Conservation (phyloP, 1,284 basidiomycete species). For the Ceratobasidium sp. region DNA sequence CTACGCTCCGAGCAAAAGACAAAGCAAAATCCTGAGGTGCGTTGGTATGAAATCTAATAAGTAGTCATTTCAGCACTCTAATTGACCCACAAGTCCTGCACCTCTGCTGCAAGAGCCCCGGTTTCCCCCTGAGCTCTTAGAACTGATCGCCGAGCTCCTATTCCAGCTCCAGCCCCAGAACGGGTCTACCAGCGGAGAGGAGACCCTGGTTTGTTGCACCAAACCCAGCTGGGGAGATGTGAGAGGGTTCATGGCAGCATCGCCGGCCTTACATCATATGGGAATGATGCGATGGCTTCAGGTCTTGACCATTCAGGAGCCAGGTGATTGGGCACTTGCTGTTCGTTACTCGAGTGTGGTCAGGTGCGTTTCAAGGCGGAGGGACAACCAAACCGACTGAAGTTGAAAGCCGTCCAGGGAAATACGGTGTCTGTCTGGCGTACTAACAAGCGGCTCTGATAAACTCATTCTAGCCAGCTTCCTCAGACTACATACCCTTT, state of each 20-base stretch:
- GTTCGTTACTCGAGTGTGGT: neutral
- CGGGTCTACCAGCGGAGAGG: too few relatives aligned
- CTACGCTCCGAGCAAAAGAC: too few relatives aligned
- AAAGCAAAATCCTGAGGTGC: too few relatives aligned
- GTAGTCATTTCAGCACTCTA: too few relatives aligned
- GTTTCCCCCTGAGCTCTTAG: neutral
- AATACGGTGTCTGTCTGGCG: conserved; percentile 1
- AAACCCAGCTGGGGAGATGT: conserved; percentile 4
- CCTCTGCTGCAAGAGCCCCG: neutral
- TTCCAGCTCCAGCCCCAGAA: neutral
- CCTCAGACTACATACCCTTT: neutral
- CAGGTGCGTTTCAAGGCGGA: neutral
- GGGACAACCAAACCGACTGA: neutral
- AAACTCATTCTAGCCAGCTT: neutral
- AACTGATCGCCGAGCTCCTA: conserved; percentile 8
- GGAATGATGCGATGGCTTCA: conserved; percentile 30
- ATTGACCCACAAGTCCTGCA: too few relatives aligned
- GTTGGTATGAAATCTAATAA: too few relatives aligned
- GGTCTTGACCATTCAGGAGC: neutral
- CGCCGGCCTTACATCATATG: neutral
- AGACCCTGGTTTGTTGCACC: neutral
- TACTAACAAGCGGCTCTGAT: neutral
- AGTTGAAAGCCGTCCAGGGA: neutral
- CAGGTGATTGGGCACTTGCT: neutral
- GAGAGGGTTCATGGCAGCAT: conserved; percentile 18